phyloP scores from a whole-genome alignment of 2,329 filamentous ascomycete genomes.

The Alternaria triticina region DNA sequence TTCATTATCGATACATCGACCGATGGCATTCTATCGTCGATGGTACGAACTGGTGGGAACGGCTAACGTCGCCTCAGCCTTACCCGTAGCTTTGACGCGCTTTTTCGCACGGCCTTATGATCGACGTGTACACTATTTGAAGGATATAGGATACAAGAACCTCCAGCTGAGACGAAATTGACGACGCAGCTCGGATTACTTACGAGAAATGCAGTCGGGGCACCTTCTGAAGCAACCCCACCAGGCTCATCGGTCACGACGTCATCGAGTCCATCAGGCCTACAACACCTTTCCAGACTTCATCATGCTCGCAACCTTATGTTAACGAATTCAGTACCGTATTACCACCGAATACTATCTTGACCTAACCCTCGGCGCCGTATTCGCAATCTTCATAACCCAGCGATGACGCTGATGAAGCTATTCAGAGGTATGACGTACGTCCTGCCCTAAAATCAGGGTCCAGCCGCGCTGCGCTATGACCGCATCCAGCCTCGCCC shows the following conservation, averaged over 20 bases:
- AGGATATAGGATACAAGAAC: not conserved
- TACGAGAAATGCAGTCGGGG: not conserved
- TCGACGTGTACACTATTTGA: not conserved
- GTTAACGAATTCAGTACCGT: not conserved
- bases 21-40: not conserved
- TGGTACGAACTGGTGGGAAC: slow-evolving; percentile 12
- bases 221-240: not conserved
- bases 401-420: slow-evolving; percentile 20
- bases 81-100: not conserved
- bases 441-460: not conserved
- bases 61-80: slow-evolving; percentile 8
- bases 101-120: slow-evolving; percentile 2
- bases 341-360: slow-evolving; percentile 2
- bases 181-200: not conserved
- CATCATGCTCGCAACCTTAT: not conserved
- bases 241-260: not conserved
- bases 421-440: slow-evolving; percentile 31
- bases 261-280: not conserved
- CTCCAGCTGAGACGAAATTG: not conserved
- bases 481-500: slow-evolving; percentile 12
- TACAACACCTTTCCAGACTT: not conserved
- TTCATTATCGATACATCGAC: not conserved
- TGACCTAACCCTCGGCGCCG: not conserved
- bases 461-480: slow-evolving; percentile 15
- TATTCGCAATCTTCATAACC: not conserved